Base-by-base conservation (phyloP, 495 filamentous ascomycete species). In the Aspergillus egyptiacus region DNA sequence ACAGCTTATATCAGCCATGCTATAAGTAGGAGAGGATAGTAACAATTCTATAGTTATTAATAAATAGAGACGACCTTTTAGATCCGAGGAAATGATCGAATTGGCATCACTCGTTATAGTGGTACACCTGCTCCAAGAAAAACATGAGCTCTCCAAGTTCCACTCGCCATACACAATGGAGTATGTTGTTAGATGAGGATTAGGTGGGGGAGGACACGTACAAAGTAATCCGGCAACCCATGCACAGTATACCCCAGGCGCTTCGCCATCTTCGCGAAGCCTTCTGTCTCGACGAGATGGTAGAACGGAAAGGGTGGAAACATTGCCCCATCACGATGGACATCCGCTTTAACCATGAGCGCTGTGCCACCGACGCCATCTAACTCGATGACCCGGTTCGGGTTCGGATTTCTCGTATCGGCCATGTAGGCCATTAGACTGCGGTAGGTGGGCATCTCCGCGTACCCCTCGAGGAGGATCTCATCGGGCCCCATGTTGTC, bases 321-420 rank as follows among this genome's bases (percentile, higher is more conserved):
- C 93, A 98, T 98, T 47, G 94, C 93, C 3, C 93, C 93, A 63
- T 98, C 94, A 11, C 93, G 80, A 60, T 98, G 93, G 6, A 98
- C 93, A 47, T 97, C 94, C 0, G 94, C 93, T 72, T 96, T 96
- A 13, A 98, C 93, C 67, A 98, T 68, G 46, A 98, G 74, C 6
- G 91, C 87, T 2, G 93, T 95, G 5, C 93, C 93, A 37, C 93
- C 93, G 10, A 98, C 94, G 15, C 93, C 93, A 66, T 98, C 94
- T 4, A 98, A 70, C 15, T 75, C 72, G 5, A 95, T 73, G 56
- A 86, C 82, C 22, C 72, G 66, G 19, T 76, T 64, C 3, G 73
- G 69, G 59, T 89, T 78, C 6, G 76, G 75, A 0, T 66, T 71
- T 3, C 68, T 69, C 17, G 57, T 56, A 54, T 83, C 75, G 15